These are phyloP conservation scores for Purpureocillium lavendulum DNA, from an alignment of 2,329 filamentous ascomycete species.

Conservation along the genomic window DNA sequence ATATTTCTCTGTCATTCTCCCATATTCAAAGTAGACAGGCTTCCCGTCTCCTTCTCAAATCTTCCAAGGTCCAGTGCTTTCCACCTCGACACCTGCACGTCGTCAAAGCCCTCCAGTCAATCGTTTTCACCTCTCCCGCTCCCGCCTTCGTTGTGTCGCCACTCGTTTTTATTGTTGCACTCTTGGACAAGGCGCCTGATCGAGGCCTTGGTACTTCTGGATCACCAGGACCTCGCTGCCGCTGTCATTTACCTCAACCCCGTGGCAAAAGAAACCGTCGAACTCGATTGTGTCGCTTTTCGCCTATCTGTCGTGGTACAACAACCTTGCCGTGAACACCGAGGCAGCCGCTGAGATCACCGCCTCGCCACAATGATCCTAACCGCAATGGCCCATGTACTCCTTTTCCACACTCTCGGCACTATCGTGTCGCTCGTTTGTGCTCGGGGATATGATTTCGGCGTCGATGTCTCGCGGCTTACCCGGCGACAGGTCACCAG, in stretches of 20 bases:
- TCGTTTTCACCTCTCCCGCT: no score
- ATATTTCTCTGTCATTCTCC: no score
- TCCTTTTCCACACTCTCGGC: slow-evolving; percentile 1
- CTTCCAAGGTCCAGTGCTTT: no score
- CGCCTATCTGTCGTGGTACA: not conserved
- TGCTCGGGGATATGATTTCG: slow-evolving; percentile 39
- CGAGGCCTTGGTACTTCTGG: not conserved
- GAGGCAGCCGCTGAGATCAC: no score
- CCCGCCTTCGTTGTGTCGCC: no score
- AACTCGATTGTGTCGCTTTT: not conserved
- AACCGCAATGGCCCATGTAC: not conserved
- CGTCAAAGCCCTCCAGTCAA: no score
- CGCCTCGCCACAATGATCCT: slow-evolving; percentile 4
- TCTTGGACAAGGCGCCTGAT: not conserved
- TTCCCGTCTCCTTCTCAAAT: no score
- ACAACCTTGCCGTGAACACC: no score
- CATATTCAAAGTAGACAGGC: no score
- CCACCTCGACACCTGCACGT: no score
- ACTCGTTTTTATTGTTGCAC: no score
- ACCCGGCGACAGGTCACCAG: slow-evolving; percentile 30
- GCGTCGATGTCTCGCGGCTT: slow-evolving; percentile 31
- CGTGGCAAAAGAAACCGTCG: no score
- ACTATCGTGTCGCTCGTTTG: slow-evolving; percentile 6
- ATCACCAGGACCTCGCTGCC: not conserved
- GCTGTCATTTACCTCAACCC: not conserved